phyloP scores from a whole-genome alignment of 2,329 filamentous ascomycete genomes.

The Fusarium subglutinans region DNA sequence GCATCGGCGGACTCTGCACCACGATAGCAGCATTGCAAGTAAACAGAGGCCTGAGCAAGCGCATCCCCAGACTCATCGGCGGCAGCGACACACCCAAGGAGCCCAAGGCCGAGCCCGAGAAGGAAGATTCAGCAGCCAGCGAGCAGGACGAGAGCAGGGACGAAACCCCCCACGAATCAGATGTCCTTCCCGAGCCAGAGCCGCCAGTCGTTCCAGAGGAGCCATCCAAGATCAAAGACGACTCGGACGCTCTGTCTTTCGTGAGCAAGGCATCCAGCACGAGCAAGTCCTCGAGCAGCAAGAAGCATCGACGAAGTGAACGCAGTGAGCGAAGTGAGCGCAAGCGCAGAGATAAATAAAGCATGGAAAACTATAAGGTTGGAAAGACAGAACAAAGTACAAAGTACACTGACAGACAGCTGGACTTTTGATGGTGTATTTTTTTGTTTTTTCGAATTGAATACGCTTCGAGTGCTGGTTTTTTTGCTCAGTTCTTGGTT shows the following conservation, averaged over 20 bases:
- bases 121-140: slow-evolving; percentile 18
- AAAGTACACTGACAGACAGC: slow-evolving; percentile 22
- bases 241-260: slow-evolving; percentile 7
- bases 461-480: slow-evolving; percentile 15
- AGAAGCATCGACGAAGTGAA: slow-evolving; percentile 30
- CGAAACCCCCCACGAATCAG: slow-evolving; percentile 11
- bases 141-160: slow-evolving; percentile 27
- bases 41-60: slow-evolving; percentile 20
- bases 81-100: slow-evolving; percentile 24
- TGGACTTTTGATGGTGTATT: slow-evolving; percentile 29
- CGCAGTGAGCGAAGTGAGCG: slow-evolving; percentile 20
- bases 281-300: slow-evolving; percentile 21
- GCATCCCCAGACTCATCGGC: slow-evolving; percentile 19
- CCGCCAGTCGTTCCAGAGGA: neutral
- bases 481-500: neutral
- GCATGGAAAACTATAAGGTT: slow-evolving; percentile 1
- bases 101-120: slow-evolving; percentile 9
- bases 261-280: slow-evolving; percentile 19
- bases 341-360: slow-evolving; percentile 28
- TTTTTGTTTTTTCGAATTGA: slow-evolving; percentile 11
- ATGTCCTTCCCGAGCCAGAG: neutral
- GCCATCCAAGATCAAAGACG: slow-evolving; percentile 9
- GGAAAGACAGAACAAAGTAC: slow-evolving; percentile 26
- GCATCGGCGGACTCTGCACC: slow-evolving; percentile 16
- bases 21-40: slow-evolving; percentile 20